Evolutionary conservation across 805 yeast genomes (phyloP).

Genomic region (Torulaspora franciscae): DNA sequence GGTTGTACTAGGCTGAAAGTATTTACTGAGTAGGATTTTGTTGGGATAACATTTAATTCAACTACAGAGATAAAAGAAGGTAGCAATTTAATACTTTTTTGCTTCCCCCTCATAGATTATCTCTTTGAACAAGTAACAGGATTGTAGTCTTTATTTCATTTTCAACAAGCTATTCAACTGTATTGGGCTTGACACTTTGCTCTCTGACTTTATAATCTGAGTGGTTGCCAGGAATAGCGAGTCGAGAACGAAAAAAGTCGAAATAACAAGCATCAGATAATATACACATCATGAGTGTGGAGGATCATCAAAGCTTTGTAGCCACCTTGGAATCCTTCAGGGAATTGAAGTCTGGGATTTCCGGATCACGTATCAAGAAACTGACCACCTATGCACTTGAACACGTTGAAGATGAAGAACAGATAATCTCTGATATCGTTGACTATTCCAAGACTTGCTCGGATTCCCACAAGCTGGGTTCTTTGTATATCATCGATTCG

Average conservation of each 20-base stretch:
- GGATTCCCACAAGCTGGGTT: conserved; percentile 80
- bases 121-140: conserved; percentile 10
- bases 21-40: not conserved
- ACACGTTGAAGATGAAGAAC: conserved; percentile 45
- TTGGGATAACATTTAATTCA: not conserved
- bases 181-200: not conserved
- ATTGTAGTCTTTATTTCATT: conserved; percentile 10
- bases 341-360: conserved; percentile 77
- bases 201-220: conserved; percentile 8
- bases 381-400: conserved; percentile 72
- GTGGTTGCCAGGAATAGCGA: conserved; percentile 6
- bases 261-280: not conserved
- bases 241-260: not conserved
- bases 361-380: conserved; percentile 90
- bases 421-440: conserved; percentile 27
- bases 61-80: not conserved
- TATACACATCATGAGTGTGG: conserved; percentile 6
- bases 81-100: not conserved
- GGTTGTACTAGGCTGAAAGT: conserved; percentile 6
- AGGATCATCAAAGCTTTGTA: conserved; percentile 37
- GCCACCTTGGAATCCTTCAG: conserved; percentile 41
- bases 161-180: conserved; percentile 1
- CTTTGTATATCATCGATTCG: conserved; percentile 87
- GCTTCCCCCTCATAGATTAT: not conserved
- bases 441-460: conserved; percentile 64